phyloP scores from a whole-genome alignment of 2,329 filamentous ascomycete genomes.

The Colletotrichum incanum region DNA sequence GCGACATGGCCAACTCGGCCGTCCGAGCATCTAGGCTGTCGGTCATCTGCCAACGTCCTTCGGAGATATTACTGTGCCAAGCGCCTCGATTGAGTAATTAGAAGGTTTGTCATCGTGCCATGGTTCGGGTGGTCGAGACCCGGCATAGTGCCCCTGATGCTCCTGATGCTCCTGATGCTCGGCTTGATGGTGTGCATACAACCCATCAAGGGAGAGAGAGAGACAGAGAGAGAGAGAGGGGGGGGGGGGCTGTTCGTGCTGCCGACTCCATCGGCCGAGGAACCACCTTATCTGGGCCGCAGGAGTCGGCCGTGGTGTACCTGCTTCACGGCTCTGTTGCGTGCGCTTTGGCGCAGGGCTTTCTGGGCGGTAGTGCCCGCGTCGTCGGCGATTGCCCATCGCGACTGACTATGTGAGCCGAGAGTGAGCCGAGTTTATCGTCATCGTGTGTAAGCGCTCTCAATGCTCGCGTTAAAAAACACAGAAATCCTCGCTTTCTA shows the following conservation, averaged over 20 bases:
- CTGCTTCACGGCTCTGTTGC: constrained; percentile 12
- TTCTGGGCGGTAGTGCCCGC: neutral
- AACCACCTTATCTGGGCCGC: neutral
- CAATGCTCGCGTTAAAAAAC: too few relatives aligned
- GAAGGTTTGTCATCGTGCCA: constrained; percentile 32
- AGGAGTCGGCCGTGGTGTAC: constrained; percentile 10
- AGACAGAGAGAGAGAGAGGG: too few relatives aligned
- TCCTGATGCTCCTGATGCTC: neutral
- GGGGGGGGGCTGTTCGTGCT: neutral
- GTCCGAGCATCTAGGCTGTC: constrained; percentile 34
- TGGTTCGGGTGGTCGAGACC: constrained; percentile 9
- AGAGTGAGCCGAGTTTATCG: neutral
- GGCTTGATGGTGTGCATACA: constrained; percentile 23
- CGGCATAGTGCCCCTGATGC: neutral
- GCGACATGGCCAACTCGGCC: constrained; percentile 32
- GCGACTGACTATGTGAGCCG: neutral
- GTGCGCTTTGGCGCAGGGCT: neutral
- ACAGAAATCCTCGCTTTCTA: neutral
- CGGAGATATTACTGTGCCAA: constrained; percentile 31
- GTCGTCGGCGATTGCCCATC: neutral
- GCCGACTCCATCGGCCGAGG: neutral
- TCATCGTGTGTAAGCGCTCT: neutral
- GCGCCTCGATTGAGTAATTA: neutral
- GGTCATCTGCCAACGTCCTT: constrained; percentile 20
- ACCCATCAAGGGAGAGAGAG: neutral